Conservation (phyloP, 148 eudicot genomes). For the Salicornia ramosissima region DNA sequence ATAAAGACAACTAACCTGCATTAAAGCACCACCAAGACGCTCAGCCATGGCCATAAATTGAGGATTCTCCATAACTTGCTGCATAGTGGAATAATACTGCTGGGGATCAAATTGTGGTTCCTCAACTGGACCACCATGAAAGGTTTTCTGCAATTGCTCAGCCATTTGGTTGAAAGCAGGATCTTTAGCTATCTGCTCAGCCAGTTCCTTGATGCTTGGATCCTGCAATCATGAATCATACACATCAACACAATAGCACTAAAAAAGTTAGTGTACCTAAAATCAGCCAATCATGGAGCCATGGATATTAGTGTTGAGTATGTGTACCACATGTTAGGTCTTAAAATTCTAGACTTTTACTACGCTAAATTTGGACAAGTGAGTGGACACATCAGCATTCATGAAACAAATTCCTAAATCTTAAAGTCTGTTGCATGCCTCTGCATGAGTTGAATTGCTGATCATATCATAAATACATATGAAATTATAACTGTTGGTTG, state of each 20-base stretch:
- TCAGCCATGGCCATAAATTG: conserved; percentile 98
- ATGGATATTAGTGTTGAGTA: background rate
- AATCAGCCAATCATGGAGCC: background rate
- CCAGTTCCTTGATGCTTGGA: conserved; percentile 93
- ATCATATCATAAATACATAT: background rate
- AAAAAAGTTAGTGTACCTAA: background rate
- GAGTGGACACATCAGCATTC: background rate
- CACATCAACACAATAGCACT: background rate
- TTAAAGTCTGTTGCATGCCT: too few species aligned
- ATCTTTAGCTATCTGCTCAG: conserved; percentile 88
- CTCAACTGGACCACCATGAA: conserved; percentile 59
- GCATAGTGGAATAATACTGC: conserved; percentile 83
- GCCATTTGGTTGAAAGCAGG: conserved; percentile 95
- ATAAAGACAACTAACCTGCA: conserved; percentile 55
- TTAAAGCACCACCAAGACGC: conserved; percentile 81
- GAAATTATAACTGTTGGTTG: too few species aligned
- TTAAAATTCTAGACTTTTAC: background rate
- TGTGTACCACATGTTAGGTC: background rate
- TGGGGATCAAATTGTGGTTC: conserved; percentile 80
- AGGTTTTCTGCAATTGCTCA: conserved; percentile 80
- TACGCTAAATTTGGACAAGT: background rate
- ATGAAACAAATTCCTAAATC: background rate
- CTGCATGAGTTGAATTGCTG: background rate
- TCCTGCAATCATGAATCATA: conserved; percentile 47
- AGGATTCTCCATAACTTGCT: conserved; percentile 97